Evolutionary conservation across 2,329 filamentous ascomycete species (phyloP).

Genomic region (Colletotrichum tabaci): DNA sequence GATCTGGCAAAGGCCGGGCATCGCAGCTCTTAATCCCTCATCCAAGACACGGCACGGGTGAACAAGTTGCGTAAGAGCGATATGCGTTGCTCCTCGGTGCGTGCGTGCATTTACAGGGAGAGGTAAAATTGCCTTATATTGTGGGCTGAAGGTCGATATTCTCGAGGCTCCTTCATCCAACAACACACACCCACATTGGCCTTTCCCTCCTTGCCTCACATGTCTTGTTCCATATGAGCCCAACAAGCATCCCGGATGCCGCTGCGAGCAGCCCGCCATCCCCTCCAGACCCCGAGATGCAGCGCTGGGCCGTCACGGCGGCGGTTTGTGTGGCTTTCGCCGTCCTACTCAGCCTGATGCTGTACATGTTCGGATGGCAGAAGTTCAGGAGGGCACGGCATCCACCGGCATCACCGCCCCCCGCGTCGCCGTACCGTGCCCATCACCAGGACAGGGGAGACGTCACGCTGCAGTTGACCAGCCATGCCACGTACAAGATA

Average conservation of each 20-base stretch:
- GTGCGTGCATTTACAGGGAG: background rate
- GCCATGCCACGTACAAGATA: background rate
- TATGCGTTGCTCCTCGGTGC: background rate
- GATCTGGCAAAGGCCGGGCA: constrained; percentile 14
- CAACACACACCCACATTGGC: background rate
- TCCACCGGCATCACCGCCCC: background rate
- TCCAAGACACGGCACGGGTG: constrained; percentile 11
- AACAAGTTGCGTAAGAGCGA: constrained; percentile 5
- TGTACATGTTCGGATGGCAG: constrained; percentile 27
- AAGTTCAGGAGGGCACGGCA: background rate
- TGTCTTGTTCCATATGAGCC: constrained; percentile 15
- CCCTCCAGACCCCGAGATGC: background rate
- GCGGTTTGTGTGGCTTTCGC: constrained; percentile 27
- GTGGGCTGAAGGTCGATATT: background rate
- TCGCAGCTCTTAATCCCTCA: constrained; percentile 30
- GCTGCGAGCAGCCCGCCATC: background rate
- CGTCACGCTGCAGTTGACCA: no score
- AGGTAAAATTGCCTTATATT: background rate
- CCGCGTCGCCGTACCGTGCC: no score
- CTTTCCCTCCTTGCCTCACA: background rate
- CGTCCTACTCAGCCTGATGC: constrained; percentile 3
- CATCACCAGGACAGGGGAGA: background rate
- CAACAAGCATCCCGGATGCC: constrained; percentile 6
- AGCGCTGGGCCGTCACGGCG: constrained; percentile 11
- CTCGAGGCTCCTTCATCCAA: background rate